Conservation (phyloP, 2,329 filamentous ascomycete species). For the Colletotrichum sp. region DNA sequence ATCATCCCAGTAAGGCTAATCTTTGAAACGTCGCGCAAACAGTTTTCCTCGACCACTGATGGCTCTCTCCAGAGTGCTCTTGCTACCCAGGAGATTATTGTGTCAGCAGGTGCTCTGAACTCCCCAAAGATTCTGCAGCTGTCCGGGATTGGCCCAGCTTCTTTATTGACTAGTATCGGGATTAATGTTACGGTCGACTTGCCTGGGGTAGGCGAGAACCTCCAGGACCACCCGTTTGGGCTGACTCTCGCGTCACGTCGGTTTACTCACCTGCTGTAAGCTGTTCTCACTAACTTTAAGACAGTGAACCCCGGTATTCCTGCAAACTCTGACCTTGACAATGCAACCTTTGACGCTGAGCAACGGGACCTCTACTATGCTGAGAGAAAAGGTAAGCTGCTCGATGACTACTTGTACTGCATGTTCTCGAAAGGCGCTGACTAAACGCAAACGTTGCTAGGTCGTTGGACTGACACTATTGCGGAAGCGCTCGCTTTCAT, state of each 20-base stretch:
- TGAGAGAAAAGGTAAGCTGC: slow-evolving; percentile 16
- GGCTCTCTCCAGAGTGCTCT: background rate
- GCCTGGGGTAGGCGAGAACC: slow-evolving; percentile 8
- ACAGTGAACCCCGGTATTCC: background rate
- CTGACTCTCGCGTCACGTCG: background rate
- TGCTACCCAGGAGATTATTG: slow-evolving; percentile 40
- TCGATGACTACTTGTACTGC: too few relatives aligned
- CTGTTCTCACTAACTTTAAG: fast-evolving
- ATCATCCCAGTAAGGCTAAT: background rate
- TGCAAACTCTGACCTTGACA: slow-evolving; percentile 25
- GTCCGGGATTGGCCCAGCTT: slow-evolving; percentile 49
- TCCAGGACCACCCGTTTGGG: slow-evolving; percentile 8
- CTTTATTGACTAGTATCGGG: slow-evolving; percentile 35
- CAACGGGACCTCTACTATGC: slow-evolving; percentile 34
- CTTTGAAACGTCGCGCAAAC: background rate
- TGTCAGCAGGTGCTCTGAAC: slow-evolving; percentile 43
- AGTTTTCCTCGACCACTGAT: background rate
- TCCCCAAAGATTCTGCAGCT: slow-evolving; percentile 52
- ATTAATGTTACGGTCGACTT: slow-evolving; percentile 31
- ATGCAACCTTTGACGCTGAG: slow-evolving; percentile 37
- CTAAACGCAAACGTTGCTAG: background rate
- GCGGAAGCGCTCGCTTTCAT: slow-evolving; percentile 14
- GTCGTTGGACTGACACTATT: slow-evolving; percentile 34
- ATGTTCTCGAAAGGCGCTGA: background rate
- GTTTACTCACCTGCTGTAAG: background rate